Evolutionary conservation across 805 yeast genomes (phyloP).

Genomic region (Metahyphopichia silvanorum): DNA sequence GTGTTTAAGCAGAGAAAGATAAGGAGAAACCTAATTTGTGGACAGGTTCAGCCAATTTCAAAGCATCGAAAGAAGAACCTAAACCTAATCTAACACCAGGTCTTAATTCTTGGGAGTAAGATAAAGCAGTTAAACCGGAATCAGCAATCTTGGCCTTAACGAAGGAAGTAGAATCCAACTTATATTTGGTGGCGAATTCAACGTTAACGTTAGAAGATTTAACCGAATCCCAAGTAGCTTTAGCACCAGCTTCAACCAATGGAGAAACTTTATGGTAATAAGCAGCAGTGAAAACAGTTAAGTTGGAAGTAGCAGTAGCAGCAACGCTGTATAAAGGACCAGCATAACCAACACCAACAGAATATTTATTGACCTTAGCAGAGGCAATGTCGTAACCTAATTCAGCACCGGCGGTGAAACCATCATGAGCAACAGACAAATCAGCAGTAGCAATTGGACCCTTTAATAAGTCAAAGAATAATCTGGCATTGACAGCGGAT

Average conservation of each 20-base stretch:
- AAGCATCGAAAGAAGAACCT: slow-evolving; percentile 95
- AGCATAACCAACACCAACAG: slow-evolving; percentile 90
- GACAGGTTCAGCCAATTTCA: slow-evolving; percentile 92
- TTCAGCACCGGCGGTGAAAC: slow-evolving; percentile 96
- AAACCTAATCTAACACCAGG: slow-evolving; percentile 96
- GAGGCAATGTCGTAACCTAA: slow-evolving; percentile 92
- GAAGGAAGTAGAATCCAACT: slow-evolving; percentile 81
- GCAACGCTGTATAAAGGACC: slow-evolving; percentile 85
- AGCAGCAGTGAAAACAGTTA: slow-evolving; percentile 88
- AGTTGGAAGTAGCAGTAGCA: slow-evolving; percentile 79
- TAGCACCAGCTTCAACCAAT: slow-evolving; percentile 94
- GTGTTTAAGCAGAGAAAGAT: slow-evolving; percentile 78
- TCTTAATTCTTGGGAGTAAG: slow-evolving; percentile 92
- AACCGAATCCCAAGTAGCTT: slow-evolving; percentile 92
- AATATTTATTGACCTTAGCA: slow-evolving; percentile 90
- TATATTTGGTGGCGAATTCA: slow-evolving; percentile 95
- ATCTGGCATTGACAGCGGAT: slow-evolving; percentile 90
- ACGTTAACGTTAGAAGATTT: slow-evolving; percentile 79
- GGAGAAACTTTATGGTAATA: slow-evolving; percentile 96
- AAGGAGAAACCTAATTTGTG: slow-evolving; percentile 97
- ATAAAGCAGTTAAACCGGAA: slow-evolving; percentile 88
- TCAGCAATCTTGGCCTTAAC: slow-evolving; percentile 97
- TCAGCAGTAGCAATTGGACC: slow-evolving; percentile 96
- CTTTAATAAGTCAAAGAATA: slow-evolving; percentile 90
- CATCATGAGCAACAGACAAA: slow-evolving; percentile 91